A percentile compares a stretch with the other conserved stretches of the same genome.
These are phyloP conservation scores for Myxozyma melibiosi DNA, from an alignment of 805 yeast species.

Conservation along the genomic window DNA sequence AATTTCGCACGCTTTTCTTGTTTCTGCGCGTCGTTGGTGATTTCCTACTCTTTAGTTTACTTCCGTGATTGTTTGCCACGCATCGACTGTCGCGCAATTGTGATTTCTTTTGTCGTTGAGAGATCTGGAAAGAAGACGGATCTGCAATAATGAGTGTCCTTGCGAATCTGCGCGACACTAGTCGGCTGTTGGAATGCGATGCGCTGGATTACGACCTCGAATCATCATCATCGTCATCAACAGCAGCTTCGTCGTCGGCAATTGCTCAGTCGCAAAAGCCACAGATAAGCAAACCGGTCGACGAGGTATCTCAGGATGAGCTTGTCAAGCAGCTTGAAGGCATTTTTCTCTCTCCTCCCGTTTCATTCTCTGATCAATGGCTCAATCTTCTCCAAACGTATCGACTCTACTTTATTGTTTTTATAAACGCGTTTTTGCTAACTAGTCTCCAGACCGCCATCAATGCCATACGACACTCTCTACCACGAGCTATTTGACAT, in stretches of 20 bases:
- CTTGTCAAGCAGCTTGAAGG: slow-evolving; percentile 38
- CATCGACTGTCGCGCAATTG: too few species aligned
- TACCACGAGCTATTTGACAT: slow-evolving; percentile 53
- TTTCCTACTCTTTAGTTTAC: too few species aligned
- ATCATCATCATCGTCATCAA: background rate
- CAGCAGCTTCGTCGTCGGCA: too few species aligned
- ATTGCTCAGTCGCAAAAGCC: too few species aligned
- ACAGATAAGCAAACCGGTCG: background rate
- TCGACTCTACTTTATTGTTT: background rate
- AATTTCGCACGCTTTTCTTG: too few species aligned
- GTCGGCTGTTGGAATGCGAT: background rate
- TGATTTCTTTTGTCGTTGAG: too few species aligned
- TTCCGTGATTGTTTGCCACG: too few species aligned
- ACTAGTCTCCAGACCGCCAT: slow-evolving; percentile 25
- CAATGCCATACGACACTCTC: slow-evolving; percentile 43
- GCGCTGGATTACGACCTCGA: slow-evolving; percentile 4
- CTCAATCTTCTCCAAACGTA: slow-evolving; percentile 65
- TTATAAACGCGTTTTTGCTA: background rate
- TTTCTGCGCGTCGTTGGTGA: too few species aligned
- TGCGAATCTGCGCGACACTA: background rate
- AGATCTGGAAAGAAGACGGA: background rate
- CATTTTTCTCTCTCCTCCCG: slow-evolving; percentile 64
- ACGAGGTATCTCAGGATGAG: slow-evolving; percentile 21
- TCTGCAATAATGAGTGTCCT: background rate
- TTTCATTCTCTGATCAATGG: slow-evolving; percentile 66